Percentiles rank a stretch among this genome's conserved stretches.
Evolutionary conservation across 73 alveolate species (phyloP).

Genomic region (Paramecium tetraurelia): DNA sequence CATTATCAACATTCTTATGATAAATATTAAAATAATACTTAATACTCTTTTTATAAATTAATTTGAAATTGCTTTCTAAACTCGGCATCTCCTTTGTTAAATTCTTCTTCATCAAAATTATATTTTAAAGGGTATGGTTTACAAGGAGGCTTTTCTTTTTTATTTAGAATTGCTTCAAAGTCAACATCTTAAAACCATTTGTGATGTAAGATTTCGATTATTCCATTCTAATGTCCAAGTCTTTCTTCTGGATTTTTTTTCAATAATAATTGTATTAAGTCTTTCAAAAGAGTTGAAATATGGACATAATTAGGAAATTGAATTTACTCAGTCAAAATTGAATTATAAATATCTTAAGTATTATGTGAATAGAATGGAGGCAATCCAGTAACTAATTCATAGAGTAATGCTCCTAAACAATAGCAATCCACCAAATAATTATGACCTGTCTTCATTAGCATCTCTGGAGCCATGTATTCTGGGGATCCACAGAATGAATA

Average conservation of each 20-base stretch:
- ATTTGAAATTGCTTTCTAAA: conserved; percentile 36
- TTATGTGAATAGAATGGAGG: conserved; percentile 70
- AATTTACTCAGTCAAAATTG: conserved; percentile 58
- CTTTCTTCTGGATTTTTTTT: conserved; percentile 84
- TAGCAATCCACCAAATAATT: conserved; percentile 71
- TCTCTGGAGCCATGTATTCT: conserved; percentile 76
- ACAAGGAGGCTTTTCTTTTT: conserved; percentile 43
- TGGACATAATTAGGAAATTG: conserved; percentile 49
- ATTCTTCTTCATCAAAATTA: conserved; percentile 64
- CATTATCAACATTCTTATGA: background rate
- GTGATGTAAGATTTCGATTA: conserved; percentile 56
- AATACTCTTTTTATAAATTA: background rate
- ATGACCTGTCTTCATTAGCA: conserved; percentile 69
- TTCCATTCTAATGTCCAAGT: conserved; percentile 73
- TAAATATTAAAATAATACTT: background rate
- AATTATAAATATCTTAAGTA: conserved; percentile 56
- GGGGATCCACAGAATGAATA: conserved; percentile 77
- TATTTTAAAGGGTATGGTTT: conserved; percentile 50
- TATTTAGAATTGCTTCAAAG: conserved; percentile 16
- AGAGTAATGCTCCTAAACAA: conserved; percentile 69
- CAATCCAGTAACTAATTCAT: conserved; percentile 71
- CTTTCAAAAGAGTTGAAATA: conserved; percentile 63
- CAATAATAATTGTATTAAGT: conserved; percentile 72
- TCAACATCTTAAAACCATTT: conserved; percentile 58
- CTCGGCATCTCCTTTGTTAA: conserved; percentile 59